Base-by-base conservation (phyloP, 2,329 filamentous ascomycete genomes). In the Fusarium fracticaudum region DNA sequence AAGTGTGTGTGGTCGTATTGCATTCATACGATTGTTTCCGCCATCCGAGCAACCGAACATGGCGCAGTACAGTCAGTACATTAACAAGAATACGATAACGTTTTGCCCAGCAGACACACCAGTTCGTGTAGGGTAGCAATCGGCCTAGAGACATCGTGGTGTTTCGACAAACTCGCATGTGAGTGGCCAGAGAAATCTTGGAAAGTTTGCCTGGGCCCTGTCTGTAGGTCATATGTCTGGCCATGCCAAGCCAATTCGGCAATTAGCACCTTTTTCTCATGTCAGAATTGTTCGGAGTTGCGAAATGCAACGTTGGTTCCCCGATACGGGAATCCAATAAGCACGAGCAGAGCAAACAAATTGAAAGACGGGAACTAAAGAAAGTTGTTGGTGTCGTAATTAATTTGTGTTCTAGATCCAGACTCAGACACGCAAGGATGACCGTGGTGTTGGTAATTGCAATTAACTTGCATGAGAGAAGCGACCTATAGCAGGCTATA, bases 111-210 rank as follows among this genome's bases (percentile, higher is more conserved):
- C 15, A 48, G 54, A 35, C 54, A 71, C 48, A 60, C 55, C 44
- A 29, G 26, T 33, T 61, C 33, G 60, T 69, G n/a, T 64, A 75
- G 69, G 72, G 72, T 75, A 75, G 72, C 35, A 67, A 48, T 14
- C 24, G 40, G 47, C 24, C 37, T 48, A 33, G 58, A 41, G 53
- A 48, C 45, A 51, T 48, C 50, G 18, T 64, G 55, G 47, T 71
- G 63, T 73, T 71, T 58, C 55, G 54, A 51, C 40, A 68, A 41
- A 62, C 59, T 69, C 50, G 59, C 33, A 31, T 74, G 55, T 74
- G 60, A 74, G 55, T 74, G 72, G 64, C 38, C 57, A 61, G 68
- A 50, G n/a, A 50, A 47, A 35, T 50, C 54, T 44, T 58, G 59
- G 24, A 68, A 58, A 59, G 55, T 64, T 74, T 67, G 43, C 47